These are phyloP conservation scores for Clarkia xantiana DNA, from an alignment of 345 rosid genomes.

Conservation along the genomic window DNA sequence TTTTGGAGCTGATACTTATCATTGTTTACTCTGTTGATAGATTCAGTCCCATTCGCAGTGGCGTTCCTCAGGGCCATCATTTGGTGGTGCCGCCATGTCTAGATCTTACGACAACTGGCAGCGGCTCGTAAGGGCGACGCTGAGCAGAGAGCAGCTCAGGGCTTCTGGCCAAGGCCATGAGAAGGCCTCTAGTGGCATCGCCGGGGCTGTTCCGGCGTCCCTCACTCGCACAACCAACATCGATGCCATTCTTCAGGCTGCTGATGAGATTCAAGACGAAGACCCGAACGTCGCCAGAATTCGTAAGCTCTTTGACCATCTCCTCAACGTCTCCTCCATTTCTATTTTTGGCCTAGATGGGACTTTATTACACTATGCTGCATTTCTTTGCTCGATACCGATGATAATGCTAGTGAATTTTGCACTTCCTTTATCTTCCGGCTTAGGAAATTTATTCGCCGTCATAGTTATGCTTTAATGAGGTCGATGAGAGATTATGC, in stretches of 20 bases:
- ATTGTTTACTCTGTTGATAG: too few relatives aligned
- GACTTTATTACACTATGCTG: neutral
- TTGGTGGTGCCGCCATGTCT: slow-evolving; percentile 30
- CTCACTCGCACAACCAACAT: slow-evolving; percentile 76
- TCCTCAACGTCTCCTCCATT: neutral
- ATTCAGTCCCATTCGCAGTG: too few relatives aligned
- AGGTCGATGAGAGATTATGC: too few relatives aligned
- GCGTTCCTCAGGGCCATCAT: neutral
- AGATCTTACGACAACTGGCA: slow-evolving; percentile 66
- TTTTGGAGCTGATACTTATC: too few relatives aligned
- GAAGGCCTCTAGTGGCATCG: slow-evolving; percentile 54
- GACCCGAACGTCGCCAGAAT: slow-evolving; percentile 75
- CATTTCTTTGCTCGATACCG: too few relatives aligned
- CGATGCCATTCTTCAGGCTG: slow-evolving; percentile 81
- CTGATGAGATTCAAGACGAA: slow-evolving; percentile 84
- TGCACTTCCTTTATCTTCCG: too few relatives aligned
- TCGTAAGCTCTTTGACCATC: slow-evolving; percentile 23
- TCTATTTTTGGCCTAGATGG: neutral
- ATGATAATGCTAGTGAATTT: too few relatives aligned
- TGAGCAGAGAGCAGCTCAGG: slow-evolving; percentile 65
- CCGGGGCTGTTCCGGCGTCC: slow-evolving; percentile 76
- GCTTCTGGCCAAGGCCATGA: slow-evolving; percentile 44
- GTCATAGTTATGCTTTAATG: too few relatives aligned
- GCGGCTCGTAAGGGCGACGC: slow-evolving; percentile 73
- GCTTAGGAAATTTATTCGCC: too few relatives aligned